Conservation (phyloP, 2,329 filamentous ascomycete species). For the Microascus cirrosus region DNA sequence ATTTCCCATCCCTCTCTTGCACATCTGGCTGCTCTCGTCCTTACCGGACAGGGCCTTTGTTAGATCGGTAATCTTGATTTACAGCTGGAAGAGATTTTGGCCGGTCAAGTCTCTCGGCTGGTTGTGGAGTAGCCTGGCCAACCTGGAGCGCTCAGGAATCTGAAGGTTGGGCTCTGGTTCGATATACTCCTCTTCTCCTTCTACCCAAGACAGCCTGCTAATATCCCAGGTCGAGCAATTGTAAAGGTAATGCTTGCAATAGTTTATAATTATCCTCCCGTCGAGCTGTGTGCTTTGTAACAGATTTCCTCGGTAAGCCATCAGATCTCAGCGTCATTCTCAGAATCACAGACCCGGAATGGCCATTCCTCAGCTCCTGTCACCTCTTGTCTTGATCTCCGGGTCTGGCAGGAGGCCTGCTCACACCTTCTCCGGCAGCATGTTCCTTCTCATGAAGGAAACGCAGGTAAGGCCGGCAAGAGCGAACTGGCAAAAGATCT, state of each 20-base stretch:
- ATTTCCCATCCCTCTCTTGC: not conserved
- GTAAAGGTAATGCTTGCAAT: constrained; percentile 17
- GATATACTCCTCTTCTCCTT: constrained; percentile 12
- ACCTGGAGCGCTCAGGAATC: constrained; percentile 9
- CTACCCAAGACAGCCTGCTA: constrained; percentile 10
- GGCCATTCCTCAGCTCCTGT: constrained; percentile 13
- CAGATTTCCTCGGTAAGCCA: constrained; percentile 9
- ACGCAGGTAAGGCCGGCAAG: constrained; percentile 16
- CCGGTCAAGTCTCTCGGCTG: constrained; percentile 8
- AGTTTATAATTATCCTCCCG: not conserved
- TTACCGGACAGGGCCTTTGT: constrained; percentile 12
- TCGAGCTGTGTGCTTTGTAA: not conserved
- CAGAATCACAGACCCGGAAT: constrained; percentile 11
- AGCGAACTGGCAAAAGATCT: constrained; percentile 11
- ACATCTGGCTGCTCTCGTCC: constrained; percentile 7
- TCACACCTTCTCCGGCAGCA: constrained; percentile 17
- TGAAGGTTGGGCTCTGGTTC: constrained; percentile 9
- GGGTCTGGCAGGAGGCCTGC: constrained; percentile 12
- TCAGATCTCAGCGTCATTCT: constrained; percentile 13
- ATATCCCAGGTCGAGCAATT: constrained; percentile 16
- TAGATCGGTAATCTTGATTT: constrained; percentile 10
- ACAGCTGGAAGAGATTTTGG: constrained; percentile 7
- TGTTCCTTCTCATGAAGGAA: constrained; percentile 14
- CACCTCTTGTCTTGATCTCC: constrained; percentile 12
- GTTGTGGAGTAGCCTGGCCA: constrained; percentile 11